Evolutionary conservation across 208 protist species (phyloP), one percentile per base, ranked within the genome.

Genomic region (Leishmania tarentolae): DNA sequence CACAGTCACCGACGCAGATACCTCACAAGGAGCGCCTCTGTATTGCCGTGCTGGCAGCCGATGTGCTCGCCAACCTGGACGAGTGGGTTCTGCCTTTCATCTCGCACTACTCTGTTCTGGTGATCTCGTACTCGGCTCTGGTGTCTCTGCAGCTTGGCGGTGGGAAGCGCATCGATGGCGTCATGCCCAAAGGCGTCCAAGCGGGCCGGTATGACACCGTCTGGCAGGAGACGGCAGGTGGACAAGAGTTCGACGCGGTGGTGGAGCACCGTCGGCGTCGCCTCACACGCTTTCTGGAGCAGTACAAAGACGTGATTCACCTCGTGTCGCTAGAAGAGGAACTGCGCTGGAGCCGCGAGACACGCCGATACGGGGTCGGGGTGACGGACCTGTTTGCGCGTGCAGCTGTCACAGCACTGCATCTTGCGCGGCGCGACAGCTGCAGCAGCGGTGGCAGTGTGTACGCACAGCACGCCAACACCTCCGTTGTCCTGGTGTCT

Each of bases 261-360:
- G 75, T 92, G 28, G 84, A 89, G 76, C 86, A 86, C 57, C 91
- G 92, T 52, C 88, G 87, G 1, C 85, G 82, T 31, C 80, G 88
- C 5, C 86, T 97, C 28, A 4, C 57, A 8, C 75, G 81, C 42
- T 97, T 97, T 81, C 79, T 97, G 31, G 65, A 87, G 13, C 81
- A 91, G 28, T 92, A 96, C 78, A 71, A 81, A 31, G 82, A 91
- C 42, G 89, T 92, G 56, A 85, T 96, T 78, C 94, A 97, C 82
- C 69, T 96, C 28, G 84, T 96, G 53, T 96, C 94, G 0, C 71
- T 95, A 1, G 89, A 91, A 75, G 94, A 97, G 63, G 92, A 97
- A 69, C 75, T 97, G 74, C 56, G 78, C 37, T 91, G 88, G 82
- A 94, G 90, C 73, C 85, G 91, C 37, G 94, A 96, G 50, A 87